Conservation (phyloP, 306 rosid species). For the Rosa chinensis region DNA sequence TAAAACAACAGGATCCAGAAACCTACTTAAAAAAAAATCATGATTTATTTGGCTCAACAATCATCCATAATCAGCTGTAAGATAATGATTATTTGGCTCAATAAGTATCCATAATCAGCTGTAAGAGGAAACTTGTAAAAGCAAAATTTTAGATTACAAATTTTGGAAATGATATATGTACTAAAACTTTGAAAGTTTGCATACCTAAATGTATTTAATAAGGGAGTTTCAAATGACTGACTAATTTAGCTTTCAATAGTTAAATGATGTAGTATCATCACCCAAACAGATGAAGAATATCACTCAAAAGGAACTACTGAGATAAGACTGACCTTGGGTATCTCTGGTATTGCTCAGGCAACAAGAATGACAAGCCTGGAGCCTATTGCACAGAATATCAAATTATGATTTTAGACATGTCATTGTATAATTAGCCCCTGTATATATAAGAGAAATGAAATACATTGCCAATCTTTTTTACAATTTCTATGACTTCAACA, state of each 20-base stretch:
- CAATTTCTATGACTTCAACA: background rate
- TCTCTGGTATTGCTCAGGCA: constrained; percentile 67
- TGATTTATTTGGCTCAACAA: background rate
- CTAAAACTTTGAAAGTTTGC: background rate
- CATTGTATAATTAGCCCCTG: background rate
- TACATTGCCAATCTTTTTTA: background rate
- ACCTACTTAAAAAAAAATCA: no score
- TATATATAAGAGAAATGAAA: constrained; percentile 3
- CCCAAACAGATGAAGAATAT: constrained; percentile 3
- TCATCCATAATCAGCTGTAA: background rate
- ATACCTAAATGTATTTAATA: background rate
- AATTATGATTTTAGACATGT: constrained; percentile 28
- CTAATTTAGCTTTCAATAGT: background rate
- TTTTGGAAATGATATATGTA: background rate
- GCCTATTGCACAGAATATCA: constrained; percentile 58
- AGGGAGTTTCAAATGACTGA: background rate
- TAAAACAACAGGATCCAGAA: no score
- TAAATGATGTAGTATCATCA: background rate
- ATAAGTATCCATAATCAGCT: background rate
- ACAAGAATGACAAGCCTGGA: constrained; percentile 86
- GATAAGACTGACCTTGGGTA: constrained; percentile 71
- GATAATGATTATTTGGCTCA: background rate
- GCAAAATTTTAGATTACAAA: background rate
- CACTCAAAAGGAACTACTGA: background rate
- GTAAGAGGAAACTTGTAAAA: background rate